Base-by-base conservation (phyloP, 2,329 filamentous ascomycete genomes). In the Exophiala oligosperma region DNA sequence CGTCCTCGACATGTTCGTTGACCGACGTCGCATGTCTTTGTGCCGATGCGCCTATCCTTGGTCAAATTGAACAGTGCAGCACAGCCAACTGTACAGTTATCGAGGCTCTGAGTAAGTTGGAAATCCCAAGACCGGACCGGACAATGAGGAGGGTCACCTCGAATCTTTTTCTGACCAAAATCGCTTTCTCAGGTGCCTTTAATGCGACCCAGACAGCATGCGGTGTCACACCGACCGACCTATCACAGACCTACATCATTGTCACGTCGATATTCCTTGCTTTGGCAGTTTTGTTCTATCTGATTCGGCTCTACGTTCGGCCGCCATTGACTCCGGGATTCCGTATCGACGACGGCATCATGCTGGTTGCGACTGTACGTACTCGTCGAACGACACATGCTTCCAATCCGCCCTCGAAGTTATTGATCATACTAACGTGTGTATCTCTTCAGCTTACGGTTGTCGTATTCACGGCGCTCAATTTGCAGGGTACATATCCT, bases 401-500 rank as follows among this genome's bases (percentile, higher is more conserved):
- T 14, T 41, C 44, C 32, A 37, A 49, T 43, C 28, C 32, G 17
- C 38, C 55, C 17, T 17, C 32, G 4, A 23, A 43, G 40, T 43
- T 17, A 17, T 17, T 43, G 40, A 43, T 9, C 40, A 43, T 1
- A 11, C 46, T 48, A 48, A 48, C 46, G 8, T 23, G 12, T 47
- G 21, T 7, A 17, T 17, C 17, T 17, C 1, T 5, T 2, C 5
- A 48, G 46, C 9, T 48, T n/a, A 8, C 46, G 6, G 24, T 48
- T 29, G 28, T 48, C 11, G 50, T 51, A 11, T 37, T 59, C 40
- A 59, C 56, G 9, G 50, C 50, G 14, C 35, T 60, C 12, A 32
- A 2, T 68, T 79, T 4, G 77, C 77, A 9, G 69, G 67, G 24
- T 75, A 80, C 56, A 75, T 79, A 77, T 73, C 69, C 38, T 66